phyloP scores from a whole-genome alignment of 176 grass and related monocot species.

The Pontederia paniculata region DNA sequence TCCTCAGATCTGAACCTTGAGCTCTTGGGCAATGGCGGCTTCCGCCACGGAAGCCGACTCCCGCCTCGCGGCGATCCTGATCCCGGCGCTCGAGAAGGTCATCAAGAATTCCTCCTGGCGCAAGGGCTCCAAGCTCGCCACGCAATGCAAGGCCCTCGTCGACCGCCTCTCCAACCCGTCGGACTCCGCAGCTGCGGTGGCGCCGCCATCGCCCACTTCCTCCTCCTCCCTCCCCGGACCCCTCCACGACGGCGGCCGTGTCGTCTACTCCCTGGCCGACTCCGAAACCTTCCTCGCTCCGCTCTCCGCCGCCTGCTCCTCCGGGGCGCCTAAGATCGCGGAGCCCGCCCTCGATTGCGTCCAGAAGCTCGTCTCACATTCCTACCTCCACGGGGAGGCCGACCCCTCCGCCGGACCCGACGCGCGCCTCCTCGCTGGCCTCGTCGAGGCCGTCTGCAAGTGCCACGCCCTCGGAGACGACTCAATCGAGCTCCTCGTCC shows the following conservation, averaged over 20 bases:
- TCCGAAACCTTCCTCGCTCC: constrained; percentile 69
- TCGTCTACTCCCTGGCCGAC: constrained; percentile 55
- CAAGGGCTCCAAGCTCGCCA: constrained; percentile 96
- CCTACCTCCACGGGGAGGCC: constrained; percentile 87
- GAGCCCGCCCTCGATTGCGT: constrained; percentile 69
- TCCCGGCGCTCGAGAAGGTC: constrained; percentile 91
- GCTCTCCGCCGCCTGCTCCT: constrained; percentile 44
- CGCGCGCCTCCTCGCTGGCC: constrained; percentile 48
- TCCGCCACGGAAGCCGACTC: constrained; percentile 50
- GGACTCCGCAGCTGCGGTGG: constrained; percentile 13
- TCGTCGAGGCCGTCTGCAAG: constrained; percentile 73
- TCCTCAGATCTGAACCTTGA: constrained; percentile 13
- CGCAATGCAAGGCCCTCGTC: constrained; percentile 87
- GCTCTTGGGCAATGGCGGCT: constrained; percentile 20
- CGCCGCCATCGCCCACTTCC: constrained; percentile 48
- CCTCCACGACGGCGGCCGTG: constrained; percentile 29
- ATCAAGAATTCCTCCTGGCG: constrained; percentile 89
- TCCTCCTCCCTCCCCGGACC: constrained; percentile 67
- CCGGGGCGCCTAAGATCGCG: constrained; percentile 59
- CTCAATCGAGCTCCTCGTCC: constrained; percentile 72
- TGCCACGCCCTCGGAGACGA: constrained; percentile 35
- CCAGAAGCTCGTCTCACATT: constrained; percentile 83
- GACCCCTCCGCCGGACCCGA: constrained; percentile 60
- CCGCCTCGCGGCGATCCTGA: constrained; percentile 51
- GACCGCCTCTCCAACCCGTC: constrained; percentile 51